Percentiles rank a stretch among this genome's conserved stretches.
Evolutionary conservation across 1,139 yeast species (phyloP).

Genomic region (Nematodospora anomalae): DNA sequence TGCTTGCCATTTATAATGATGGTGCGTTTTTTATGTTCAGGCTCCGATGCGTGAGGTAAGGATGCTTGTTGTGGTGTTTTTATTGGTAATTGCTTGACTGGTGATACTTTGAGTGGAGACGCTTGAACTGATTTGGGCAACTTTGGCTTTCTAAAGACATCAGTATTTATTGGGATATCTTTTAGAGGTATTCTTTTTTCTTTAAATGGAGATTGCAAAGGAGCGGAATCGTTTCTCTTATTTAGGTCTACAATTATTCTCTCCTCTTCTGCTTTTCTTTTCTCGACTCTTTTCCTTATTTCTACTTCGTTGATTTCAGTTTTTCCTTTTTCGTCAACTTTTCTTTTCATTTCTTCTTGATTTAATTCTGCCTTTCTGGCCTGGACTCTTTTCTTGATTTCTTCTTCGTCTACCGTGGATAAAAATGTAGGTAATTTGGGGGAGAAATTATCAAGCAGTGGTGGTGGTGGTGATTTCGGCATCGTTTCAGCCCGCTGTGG

Average conservation of each 20-base stretch:
- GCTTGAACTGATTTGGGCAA: slow-evolving; percentile 12
- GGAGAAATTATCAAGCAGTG: slow-evolving; percentile 16
- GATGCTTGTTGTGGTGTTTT: slow-evolving; percentile 3
- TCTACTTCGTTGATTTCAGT: slow-evolving; percentile 24
- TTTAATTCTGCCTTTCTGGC: slow-evolving; percentile 6
- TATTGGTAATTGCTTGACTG: slow-evolving; percentile 3
- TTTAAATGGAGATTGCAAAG: slow-evolving; percentile 10
- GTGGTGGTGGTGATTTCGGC: slow-evolving; percentile 12
- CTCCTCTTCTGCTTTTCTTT: slow-evolving; percentile 1
- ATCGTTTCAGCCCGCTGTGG: slow-evolving; percentile 33
- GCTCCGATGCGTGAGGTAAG: neutral
- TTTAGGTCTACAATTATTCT: slow-evolving; percentile 1
- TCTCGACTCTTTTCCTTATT: slow-evolving; percentile 23
- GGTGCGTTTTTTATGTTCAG: slow-evolving; percentile 20
- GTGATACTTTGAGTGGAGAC: slow-evolving; percentile 16
- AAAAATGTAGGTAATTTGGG: slow-evolving; percentile 13
- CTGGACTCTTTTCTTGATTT: slow-evolving; percentile 28
- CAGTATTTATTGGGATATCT: slow-evolving; percentile 15
- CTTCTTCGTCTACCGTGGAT: slow-evolving; percentile 22
- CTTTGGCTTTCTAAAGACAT: slow-evolving; percentile 19
- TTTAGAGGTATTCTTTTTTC: slow-evolving; percentile 16
- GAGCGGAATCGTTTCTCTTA: neutral
- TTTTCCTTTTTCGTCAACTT: neutral
- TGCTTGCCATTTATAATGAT: slow-evolving; percentile 54
- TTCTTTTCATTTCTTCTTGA: slow-evolving; percentile 2